These are phyloP conservation scores for Solanum hybrid DNA, from an alignment of 305 asterid genomes.

Conservation along the genomic window DNA sequence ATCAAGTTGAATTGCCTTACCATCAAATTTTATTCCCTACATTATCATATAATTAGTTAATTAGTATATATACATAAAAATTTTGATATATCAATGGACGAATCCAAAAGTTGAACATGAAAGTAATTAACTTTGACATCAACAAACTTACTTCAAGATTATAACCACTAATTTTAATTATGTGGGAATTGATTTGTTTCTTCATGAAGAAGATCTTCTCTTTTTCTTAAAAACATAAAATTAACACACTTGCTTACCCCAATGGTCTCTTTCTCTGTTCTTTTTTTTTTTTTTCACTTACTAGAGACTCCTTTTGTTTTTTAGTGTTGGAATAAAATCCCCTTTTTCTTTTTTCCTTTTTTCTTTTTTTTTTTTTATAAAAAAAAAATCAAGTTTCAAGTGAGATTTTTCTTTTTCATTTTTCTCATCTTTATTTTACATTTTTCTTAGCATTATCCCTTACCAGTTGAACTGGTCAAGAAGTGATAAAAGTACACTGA, in stretches of 20 bases:
- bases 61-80: not conserved
- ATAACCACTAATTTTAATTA: not conserved
- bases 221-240: slow-evolving; percentile 15
- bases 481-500: not conserved
- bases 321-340: not conserved
- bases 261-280: slow-evolving; percentile 1
- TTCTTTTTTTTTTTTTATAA: not conserved
- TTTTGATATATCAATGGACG: not conserved
- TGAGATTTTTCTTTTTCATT: not conserved
- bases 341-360: not conserved
- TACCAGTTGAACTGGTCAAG: slow-evolving; percentile 4
- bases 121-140: slow-evolving; percentile 18
- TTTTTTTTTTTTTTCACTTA: not conserved
- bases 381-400: not conserved
- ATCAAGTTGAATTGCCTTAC: not conserved
- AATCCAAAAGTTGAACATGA: slow-evolving; percentile 4
- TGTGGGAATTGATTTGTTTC: slow-evolving; percentile 11
- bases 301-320: slow-evolving; percentile 1
- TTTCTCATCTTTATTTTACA: slow-evolving; percentile 7
- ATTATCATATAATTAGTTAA: not conserved
- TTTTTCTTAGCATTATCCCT: not conserved
- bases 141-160: slow-evolving; percentile 13
- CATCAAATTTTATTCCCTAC: not conserved
- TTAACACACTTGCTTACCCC: not conserved
- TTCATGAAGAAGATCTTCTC: slow-evolving; percentile 15